phyloP scores from a whole-genome alignment of 2,329 filamentous ascomycete genomes.

The Fusarium austroafricanum region DNA sequence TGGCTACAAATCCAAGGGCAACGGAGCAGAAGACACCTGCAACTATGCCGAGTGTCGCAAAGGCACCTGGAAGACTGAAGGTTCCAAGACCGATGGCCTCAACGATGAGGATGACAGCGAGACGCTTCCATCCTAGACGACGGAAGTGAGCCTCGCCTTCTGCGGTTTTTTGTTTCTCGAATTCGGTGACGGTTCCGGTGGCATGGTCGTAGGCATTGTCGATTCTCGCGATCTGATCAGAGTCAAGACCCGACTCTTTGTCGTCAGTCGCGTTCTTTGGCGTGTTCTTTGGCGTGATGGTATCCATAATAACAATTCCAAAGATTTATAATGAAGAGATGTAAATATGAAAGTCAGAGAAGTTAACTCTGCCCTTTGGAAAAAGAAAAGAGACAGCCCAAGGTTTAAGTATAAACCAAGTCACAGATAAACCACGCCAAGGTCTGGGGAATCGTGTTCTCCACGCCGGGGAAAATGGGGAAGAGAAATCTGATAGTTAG shows the following conservation, averaged over 20 bases:
- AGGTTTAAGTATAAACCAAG: neutral
- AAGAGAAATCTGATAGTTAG: neutral
- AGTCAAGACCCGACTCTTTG: neutral
- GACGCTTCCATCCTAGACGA: constrained; percentile 42
- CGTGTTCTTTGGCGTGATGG: neutral
- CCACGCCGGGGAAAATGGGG: constrained; percentile 11
- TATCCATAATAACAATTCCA: constrained; percentile 1
- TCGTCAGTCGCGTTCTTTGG: neutral
- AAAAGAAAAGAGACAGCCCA: neutral
- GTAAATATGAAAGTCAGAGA: neutral
- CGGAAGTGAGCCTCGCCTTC: constrained; percentile 38
- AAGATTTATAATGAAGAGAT: neutral
- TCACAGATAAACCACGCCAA: neutral
- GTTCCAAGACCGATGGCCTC: constrained; percentile 43
- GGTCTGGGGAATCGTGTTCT: constrained; percentile 23
- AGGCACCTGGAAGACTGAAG: constrained; percentile 41
- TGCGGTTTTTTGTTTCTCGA: constrained; percentile 40
- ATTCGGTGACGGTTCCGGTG: constrained; percentile 39
- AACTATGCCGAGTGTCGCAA: constrained; percentile 45
- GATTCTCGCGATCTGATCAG: constrained; percentile 22
- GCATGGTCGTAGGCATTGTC: constrained; percentile 37
- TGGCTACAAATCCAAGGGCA: constrained; percentile 52
- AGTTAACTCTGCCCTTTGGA: neutral
- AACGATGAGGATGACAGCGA: constrained; percentile 42
- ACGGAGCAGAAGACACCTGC: constrained; percentile 53